These are phyloP conservation scores for Raddia guianensis DNA, from an alignment of 176 grass and related monocot species.

Conservation along the genomic window DNA sequence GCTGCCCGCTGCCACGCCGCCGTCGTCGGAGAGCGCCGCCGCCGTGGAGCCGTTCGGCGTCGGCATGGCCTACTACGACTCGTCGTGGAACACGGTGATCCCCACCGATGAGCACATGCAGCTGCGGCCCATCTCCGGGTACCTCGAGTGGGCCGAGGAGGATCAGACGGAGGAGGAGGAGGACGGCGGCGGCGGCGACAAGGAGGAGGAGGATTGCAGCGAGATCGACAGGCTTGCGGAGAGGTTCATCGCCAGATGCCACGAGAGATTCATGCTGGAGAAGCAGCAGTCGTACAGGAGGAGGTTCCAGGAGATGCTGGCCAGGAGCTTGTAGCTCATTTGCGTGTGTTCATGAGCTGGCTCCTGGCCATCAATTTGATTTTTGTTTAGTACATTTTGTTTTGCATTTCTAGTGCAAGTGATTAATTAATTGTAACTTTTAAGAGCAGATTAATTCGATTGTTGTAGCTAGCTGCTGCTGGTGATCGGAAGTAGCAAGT, in stretches of 20 bases:
- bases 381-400: not conserved
- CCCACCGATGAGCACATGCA: slow-evolving; percentile 10
- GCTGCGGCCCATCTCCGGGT: slow-evolving; percentile 15
- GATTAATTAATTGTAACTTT: not conserved
- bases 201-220: not conserved
- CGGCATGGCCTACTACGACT: slow-evolving; percentile 24
- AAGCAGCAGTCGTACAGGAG: slow-evolving; percentile 49
- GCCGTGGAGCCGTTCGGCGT: not conserved
- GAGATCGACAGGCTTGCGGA: slow-evolving; percentile 44
- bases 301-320: slow-evolving; percentile 50
- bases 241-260: slow-evolving; percentile 43
- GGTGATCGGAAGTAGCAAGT: not conserved
- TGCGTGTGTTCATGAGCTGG: not conserved
- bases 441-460: not conserved
- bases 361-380: slow-evolving; percentile 1
- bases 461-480: not conserved
- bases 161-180: not conserved
- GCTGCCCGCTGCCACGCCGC: not conserved
- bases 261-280: slow-evolving; percentile 47
- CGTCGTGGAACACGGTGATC: slow-evolving; percentile 43
- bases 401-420: not conserved
- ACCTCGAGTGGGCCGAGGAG: slow-evolving; percentile 3
- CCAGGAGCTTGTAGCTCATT: slow-evolving; percentile 40
- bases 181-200: not conserved
- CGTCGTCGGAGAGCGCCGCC: not conserved